Base-by-base conservation (phyloP, 495 filamentous ascomycete genomes). In the Evernia prunastri region DNA sequence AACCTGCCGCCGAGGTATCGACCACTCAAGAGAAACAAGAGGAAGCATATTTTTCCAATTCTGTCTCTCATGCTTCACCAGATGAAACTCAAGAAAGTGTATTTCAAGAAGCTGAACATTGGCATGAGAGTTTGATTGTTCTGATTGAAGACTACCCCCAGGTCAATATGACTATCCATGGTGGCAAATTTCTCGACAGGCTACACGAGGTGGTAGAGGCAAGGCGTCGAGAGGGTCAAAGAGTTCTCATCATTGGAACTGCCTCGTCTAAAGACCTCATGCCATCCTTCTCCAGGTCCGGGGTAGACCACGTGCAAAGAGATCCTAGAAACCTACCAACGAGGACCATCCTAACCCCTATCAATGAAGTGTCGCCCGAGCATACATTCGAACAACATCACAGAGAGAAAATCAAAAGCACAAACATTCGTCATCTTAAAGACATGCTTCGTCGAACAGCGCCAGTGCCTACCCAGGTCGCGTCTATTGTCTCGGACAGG, bases 61-160 rank as follows among this genome's bases (percentile, higher is more conserved):
- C 27, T 27, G 25, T n/a, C n/a, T 51, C 35, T 3, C 36, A 45
- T 31, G 10, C 39, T 18, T n/a, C 35, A 33, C 13, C 15, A 29
- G 42, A 18, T 53, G 25, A 39, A n/a, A 7, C 35, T 10, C 43
- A 15, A 2, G 33, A 23, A 20, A 17, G n/a, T 40, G 20, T 12
- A 13, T 43, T 56, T 39, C 29, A 36, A 4, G 56, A 40, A 17
- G 39, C 47, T 33, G 49, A 66, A 39, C 49, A 37, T 49, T 56
- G 58, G 15, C 58, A 49, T 9, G 58, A 56, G n/a, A 60, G 65
- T 39, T 63, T 73, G 18, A 90, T 97, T 63, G 76, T 98, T 12
- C 87, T 91, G 57, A 74, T 97, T 13, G 84, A 87, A 67, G 92
- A 96, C 70, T 91, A 90, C 69, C 83, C 84, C 33, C 89, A 94